Evolutionary conservation across 2,329 filamentous ascomycete genomes (phyloP), one percentile per base, ranked within the genome.

Genomic region (Beauveria pseudobassiana): DNA sequence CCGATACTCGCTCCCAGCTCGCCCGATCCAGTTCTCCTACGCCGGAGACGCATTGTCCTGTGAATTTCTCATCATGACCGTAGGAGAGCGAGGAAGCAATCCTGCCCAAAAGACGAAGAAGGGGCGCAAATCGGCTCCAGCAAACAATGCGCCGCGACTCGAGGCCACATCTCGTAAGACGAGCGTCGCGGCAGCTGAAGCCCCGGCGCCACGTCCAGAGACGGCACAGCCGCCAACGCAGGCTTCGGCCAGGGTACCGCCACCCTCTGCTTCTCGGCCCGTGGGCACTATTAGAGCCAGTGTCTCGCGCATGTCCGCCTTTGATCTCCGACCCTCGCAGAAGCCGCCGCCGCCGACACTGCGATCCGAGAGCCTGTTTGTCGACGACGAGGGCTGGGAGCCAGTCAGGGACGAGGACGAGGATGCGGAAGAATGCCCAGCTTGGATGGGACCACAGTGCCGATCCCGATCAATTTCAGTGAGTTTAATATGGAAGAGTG

Each of bases 61-160:
- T 72, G 87, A 93, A 65, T 93, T 92, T 67, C 88, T 91, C 49
- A 81, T 93, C 63, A 93, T 92, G 89, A 93, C 90, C 1, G 85
- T 89, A 9, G 90, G 89, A 16, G 88, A 91, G 66, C 78, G 80
- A 62, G 78, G 79, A 57, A 79, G 75, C 30, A 80, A 78, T 51
- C 72, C 77, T 5, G 72, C 71, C 12, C 79, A 80, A 63, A 82
- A 78, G 69, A 76, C 76, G 50, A 82, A 78, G 65, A 82, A 77
- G 63, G 70, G 73, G 0, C 72, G 74, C 51, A 82, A 79, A 65
- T 71, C 72, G 34, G 69, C 73, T 24, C 67, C 71, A 16, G 71
- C 69, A 56, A 67, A 59, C 20, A 66, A 66, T 8, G 72, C 72
- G 3, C 77, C 78, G 16, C 76, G 75, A 51, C 73, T 84, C 38